These are phyloP conservation scores for Sporisorium iseilematis-ciliati DNA, from an alignment of 1,284 basidiomycete species.

Conservation along the genomic window DNA sequence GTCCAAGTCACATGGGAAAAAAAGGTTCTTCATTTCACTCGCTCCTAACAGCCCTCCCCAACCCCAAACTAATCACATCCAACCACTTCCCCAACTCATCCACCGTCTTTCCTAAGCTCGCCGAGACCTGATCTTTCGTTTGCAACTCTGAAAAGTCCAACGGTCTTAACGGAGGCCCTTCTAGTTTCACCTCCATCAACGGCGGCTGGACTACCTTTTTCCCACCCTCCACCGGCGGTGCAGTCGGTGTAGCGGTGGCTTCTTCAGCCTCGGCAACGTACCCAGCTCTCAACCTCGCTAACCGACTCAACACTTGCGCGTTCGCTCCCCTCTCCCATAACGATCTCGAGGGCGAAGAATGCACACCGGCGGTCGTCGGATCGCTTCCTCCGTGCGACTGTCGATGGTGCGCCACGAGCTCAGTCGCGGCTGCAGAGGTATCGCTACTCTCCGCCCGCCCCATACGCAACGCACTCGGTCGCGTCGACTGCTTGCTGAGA, in stretches of 20 bases:
- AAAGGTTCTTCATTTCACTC: not conserved
- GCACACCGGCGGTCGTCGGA: conserved; percentile 32
- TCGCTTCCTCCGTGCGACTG: conserved; percentile 55
- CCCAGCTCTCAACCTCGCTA: conserved; percentile 28
- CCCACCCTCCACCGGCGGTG: not conserved
- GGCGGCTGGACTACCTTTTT: not conserved
- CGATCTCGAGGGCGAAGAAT: conserved; percentile 14
- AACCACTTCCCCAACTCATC: conserved; percentile 86
- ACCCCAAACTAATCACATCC: conserved; percentile 77
- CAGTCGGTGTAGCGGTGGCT: conserved; percentile 1
- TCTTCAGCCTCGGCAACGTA: conserved; percentile 20
- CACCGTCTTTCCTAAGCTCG: conserved; percentile 80
- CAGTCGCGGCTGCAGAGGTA: conserved; percentile 6
- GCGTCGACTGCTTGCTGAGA: conserved; percentile 2
- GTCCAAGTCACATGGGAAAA: no score
- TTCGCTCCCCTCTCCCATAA: conserved; percentile 39
- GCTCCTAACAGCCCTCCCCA: conserved; percentile 37
- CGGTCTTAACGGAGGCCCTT: conserved; percentile 74
- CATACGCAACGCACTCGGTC: conserved; percentile 9
- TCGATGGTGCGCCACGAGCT: conserved; percentile 36
- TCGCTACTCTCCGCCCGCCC: conserved; percentile 20
- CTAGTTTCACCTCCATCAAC: not conserved
- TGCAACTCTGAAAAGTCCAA: conserved; percentile 79
- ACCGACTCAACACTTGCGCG: conserved; percentile 23
- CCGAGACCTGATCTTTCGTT: conserved; percentile 77